phyloP scores from a whole-genome alignment of 768 basidiomycete genomes.

The Pleurotus cornucopiae region DNA sequence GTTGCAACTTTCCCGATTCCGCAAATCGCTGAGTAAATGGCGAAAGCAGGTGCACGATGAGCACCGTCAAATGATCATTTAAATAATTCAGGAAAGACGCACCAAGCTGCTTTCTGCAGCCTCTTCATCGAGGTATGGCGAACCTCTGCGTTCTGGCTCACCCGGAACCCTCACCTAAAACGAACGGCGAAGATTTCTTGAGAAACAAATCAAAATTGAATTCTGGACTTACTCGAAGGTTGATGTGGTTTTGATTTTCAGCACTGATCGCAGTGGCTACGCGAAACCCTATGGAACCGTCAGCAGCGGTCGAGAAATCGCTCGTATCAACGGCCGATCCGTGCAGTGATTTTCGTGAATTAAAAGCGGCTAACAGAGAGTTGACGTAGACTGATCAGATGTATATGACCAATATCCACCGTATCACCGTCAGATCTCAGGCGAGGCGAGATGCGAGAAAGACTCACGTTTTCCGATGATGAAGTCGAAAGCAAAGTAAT shows the following conservation, averaged over 20 bases:
- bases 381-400: conserved; percentile 37
- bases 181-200: no score
- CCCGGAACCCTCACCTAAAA: not conserved
- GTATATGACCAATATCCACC: not conserved
- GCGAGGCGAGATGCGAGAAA: not conserved
- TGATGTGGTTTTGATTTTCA: conserved; percentile 15
- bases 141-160: not conserved
- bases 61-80: no score
- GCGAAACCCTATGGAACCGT: conserved; percentile 31
- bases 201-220: not conserved
- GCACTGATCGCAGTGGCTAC: conserved; percentile 22
- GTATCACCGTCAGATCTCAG: not conserved
- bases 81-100: not conserved
- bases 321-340: conserved; percentile 11
- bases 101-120: conserved; percentile 3
- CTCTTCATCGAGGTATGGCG: not conserved
- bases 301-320: conserved; percentile 15
- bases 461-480: conserved; percentile 45
- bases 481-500: conserved; percentile 46
- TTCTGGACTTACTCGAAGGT: not conserved
- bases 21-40: not conserved
- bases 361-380: conserved; percentile 40
- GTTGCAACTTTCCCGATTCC: not conserved
- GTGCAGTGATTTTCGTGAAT: conserved; percentile 32
- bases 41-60: not conserved